phyloP scores from a whole-genome alignment of 306 rosid species.

The Sophora flavescens region DNA sequence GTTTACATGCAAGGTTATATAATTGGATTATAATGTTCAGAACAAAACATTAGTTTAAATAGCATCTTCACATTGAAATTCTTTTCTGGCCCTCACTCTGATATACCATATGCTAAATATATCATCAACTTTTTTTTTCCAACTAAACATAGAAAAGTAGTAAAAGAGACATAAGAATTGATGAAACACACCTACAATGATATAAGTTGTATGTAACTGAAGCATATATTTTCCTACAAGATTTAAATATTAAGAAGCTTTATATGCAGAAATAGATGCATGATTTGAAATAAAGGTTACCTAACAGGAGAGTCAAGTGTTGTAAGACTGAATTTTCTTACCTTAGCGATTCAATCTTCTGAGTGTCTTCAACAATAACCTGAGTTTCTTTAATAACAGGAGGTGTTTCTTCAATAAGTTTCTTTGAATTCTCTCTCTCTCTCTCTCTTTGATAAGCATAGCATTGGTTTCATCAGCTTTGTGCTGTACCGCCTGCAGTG shows the following conservation, averaged over 20 bases:
- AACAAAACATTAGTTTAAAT: slow-evolving; percentile 18
- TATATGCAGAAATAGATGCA: slow-evolving; percentile 36
- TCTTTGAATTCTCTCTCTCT: slow-evolving; percentile 68
- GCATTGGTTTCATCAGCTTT: slow-evolving; percentile 77
- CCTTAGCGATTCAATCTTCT: slow-evolving; percentile 81
- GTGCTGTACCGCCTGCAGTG: slow-evolving; percentile 69
- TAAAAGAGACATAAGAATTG: slow-evolving; percentile 5
- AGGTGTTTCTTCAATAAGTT: slow-evolving; percentile 74
- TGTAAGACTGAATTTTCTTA: slow-evolving; percentile 48
- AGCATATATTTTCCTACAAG: slow-evolving; percentile 32
- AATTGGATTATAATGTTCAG: slow-evolving; percentile 30
- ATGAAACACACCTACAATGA: slow-evolving; percentile 25
- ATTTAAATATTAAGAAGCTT: slow-evolving; percentile 20
- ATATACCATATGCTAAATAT: slow-evolving; percentile 13
- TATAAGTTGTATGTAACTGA: slow-evolving; percentile 9
- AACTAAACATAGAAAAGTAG: slow-evolving; percentile 33
- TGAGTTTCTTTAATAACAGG: slow-evolving; percentile 81
- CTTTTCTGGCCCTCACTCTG: slow-evolving; percentile 11
- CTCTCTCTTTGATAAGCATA: slow-evolving; percentile 69
- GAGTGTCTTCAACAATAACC: slow-evolving; percentile 81
- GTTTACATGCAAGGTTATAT: slow-evolving; percentile 22
- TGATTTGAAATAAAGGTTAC: slow-evolving; percentile 33
- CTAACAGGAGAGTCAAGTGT: slow-evolving; percentile 18
- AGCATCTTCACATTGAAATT: too few relatives aligned
- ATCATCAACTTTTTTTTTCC: slow-evolving; percentile 32